Percentiles rank a stretch among this genome's conserved stretches.
phyloP scores from a whole-genome alignment of 2,329 filamentous ascomycete genomes.

The Sporothrix brasiliensis region DNA sequence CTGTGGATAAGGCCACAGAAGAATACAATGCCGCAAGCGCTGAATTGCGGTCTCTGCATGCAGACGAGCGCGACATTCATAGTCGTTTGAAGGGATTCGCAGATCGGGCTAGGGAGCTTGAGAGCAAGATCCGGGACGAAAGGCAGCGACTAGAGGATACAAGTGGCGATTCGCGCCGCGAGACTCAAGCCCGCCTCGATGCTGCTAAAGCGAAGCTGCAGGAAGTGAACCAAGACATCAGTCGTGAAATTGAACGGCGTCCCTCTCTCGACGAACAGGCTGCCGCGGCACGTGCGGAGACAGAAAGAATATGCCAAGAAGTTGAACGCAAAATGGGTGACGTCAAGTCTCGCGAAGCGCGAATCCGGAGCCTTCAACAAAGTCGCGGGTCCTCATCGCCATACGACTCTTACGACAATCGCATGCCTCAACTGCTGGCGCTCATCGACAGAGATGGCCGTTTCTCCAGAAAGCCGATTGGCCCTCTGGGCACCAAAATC shows the following conservation, averaged over 20 bases:
- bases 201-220: constrained; percentile 57
- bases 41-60: constrained; percentile 48
- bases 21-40: constrained; percentile 47
- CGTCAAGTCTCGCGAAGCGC: constrained; percentile 54
- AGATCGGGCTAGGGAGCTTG: constrained; percentile 50
- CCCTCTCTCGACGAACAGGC: constrained; percentile 43
- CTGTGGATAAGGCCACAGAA: constrained; percentile 53
- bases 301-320: constrained; percentile 42
- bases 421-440: constrained; percentile 65
- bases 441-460: constrained; percentile 69
- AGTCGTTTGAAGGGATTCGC: constrained; percentile 59
- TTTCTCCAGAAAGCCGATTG: constrained; percentile 74
- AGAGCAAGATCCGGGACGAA: constrained; percentile 58
- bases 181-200: constrained; percentile 60
- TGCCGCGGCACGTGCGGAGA: constrained; percentile 41
- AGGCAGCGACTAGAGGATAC: constrained; percentile 64
- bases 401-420: constrained; percentile 62
- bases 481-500: constrained; percentile 79
- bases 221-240: constrained; percentile 47
- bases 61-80: constrained; percentile 68
- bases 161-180: constrained; percentile 66
- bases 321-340: constrained; percentile 56
- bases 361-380: constrained; percentile 56
- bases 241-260: constrained; percentile 39
- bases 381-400: constrained; percentile 57